Evolutionary conservation across 2,329 filamentous ascomycete species (phyloP).

Genomic region (Penicillium sp.): DNA sequence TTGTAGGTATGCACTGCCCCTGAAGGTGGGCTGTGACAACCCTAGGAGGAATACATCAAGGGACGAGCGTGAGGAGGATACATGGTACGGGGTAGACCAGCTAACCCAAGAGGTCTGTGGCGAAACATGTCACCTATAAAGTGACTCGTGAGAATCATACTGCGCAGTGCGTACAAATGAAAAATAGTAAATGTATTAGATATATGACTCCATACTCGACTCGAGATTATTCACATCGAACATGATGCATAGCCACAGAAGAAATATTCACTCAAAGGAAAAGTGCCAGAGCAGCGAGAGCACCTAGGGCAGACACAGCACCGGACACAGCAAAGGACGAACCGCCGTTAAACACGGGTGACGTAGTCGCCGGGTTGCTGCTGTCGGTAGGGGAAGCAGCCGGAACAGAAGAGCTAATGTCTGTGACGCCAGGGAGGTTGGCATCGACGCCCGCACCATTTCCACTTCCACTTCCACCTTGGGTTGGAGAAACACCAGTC

Average conservation of each 20-base stretch:
- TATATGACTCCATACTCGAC: not conserved
- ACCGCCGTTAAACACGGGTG: slow-evolving; percentile 3
- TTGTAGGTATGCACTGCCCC: not conserved
- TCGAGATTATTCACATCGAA: not conserved
- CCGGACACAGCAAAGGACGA: not conserved
- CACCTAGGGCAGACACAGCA: not conserved
- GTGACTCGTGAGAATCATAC: no score
- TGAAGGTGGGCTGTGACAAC: not conserved
- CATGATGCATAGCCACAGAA: no score
- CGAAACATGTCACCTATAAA: no score
- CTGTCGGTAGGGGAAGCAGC: not conserved
- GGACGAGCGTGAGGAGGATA: not conserved
- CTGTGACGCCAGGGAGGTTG: not conserved
- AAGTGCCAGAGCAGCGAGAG: not conserved
- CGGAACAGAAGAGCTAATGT: not conserved
- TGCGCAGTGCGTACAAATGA: no score
- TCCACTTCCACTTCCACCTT: not conserved
- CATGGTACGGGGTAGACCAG: no score
- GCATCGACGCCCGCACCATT: not conserved
- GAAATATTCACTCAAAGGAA: not conserved
- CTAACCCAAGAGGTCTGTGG: no score
- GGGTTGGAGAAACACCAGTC: not conserved
- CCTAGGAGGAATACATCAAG: not conserved
- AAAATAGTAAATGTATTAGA: not conserved
- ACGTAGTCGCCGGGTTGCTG: not conserved